Evolutionary conservation across 108 stramenopile species (phyloP).

Genomic region (Stephanodiscus minutulus): DNA sequence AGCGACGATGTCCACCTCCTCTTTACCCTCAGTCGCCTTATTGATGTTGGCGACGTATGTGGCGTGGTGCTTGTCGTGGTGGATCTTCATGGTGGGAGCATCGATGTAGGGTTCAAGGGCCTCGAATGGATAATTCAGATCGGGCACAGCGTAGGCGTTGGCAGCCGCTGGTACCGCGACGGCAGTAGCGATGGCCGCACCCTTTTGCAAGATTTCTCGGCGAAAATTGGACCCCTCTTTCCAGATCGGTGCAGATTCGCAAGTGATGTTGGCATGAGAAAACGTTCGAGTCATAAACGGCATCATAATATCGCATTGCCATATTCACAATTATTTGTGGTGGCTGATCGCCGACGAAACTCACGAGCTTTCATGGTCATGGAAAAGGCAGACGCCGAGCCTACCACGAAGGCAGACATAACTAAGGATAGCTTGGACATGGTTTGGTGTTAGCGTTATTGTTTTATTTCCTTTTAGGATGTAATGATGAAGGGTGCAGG

Average conservation of each 20-base stretch:
- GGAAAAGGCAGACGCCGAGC: constrained; percentile 61
- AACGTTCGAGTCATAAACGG: constrained; percentile 14
- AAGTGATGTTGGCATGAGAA: constrained; percentile 14
- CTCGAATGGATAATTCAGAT: constrained; percentile 91
- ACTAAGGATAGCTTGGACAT: constrained; percentile 60
- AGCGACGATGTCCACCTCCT: constrained; percentile 78
- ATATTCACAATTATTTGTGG: not conserved
- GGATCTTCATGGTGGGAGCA: constrained; percentile 96
- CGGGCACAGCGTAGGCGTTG: constrained; percentile 88
- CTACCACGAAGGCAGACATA: constrained; percentile 49
- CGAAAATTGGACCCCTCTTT: constrained; percentile 56
- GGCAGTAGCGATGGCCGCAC: constrained; percentile 62
- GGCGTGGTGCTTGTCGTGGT: constrained; percentile 94
- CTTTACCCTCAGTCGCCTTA: constrained; percentile 87
- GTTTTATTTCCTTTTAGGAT: no score
- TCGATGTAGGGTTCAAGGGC: constrained; percentile 95
- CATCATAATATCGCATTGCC: not conserved
- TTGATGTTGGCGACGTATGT: constrained; percentile 88
- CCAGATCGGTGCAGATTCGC: not conserved
- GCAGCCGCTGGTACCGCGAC: constrained; percentile 58
- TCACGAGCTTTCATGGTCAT: constrained; percentile 74
- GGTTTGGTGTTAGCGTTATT: no score
- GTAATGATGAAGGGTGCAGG: not conserved
- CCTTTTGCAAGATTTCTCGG: constrained; percentile 68
- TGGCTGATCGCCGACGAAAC: constrained; percentile 7